Evolutionary conservation across 1,284 basidiomycete species (phyloP).

Genomic region (Marasmius oreades): DNA sequence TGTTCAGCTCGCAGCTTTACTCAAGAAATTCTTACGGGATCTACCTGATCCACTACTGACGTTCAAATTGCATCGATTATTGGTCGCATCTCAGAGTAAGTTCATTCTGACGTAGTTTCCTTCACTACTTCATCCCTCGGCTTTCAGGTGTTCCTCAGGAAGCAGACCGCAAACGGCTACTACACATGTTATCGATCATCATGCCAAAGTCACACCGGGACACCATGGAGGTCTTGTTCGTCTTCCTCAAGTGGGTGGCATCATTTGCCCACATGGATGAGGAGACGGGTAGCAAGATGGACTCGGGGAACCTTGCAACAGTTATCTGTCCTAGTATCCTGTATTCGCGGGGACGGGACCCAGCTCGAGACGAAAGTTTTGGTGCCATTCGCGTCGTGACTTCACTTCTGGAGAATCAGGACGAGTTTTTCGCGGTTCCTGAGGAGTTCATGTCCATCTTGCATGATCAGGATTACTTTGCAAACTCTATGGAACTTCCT

Average conservation of each 20-base stretch:
- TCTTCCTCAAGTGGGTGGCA: conserved; percentile 99
- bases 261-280: conserved; percentile 98
- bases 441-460: conserved; percentile 81
- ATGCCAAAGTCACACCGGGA: conserved; percentile 94
- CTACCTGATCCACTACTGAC: conserved; percentile 96
- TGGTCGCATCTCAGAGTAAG: conserved; percentile 87
- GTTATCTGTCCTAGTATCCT: conserved; percentile 98
- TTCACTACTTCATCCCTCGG: conserved; percentile 12
- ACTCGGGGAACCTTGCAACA: conserved; percentile 93
- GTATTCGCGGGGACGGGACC: conserved; percentile 81
- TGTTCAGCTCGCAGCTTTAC: conserved; percentile 92
- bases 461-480: conserved; percentile 84
- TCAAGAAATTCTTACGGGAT: conserved; percentile 97
- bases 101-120: conserved; percentile 17
- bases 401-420: conserved; percentile 87
- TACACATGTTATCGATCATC: conserved; percentile 86
- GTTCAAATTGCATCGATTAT: conserved; percentile 87
- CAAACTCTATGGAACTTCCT: conserved; percentile 77
- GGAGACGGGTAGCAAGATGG: conserved; percentile 99
- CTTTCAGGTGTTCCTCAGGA: conserved; percentile 68
- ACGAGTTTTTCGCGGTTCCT: conserved; percentile 90
- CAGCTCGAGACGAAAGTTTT: conserved; percentile 91
- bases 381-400: conserved; percentile 86
- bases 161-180: conserved; percentile 75
- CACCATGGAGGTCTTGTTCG: conserved; percentile 96